These are phyloP conservation scores for Mortierella alpina DNA, from an alignment of 192 early-diverging fungal genomes.

Conservation along the genomic window DNA sequence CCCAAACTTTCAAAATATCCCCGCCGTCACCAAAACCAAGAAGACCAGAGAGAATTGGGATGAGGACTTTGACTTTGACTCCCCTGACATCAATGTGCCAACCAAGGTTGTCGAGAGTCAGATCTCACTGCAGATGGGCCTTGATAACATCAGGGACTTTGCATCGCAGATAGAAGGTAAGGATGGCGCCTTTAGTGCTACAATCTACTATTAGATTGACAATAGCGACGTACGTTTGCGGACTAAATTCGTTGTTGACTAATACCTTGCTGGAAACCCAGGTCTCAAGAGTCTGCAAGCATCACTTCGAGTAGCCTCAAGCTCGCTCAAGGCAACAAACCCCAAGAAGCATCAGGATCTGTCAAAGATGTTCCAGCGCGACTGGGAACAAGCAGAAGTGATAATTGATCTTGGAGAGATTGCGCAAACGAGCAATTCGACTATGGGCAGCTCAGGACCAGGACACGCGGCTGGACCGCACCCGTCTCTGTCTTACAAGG, in stretches of 20 bases:
- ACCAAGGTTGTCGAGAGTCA: constrained; percentile 51
- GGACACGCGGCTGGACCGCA: constrained; percentile 44
- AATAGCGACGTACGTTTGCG: too few species aligned
- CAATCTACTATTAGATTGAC: too few species aligned
- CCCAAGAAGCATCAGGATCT: constrained; percentile 53
- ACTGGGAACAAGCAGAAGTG: constrained; percentile 59
- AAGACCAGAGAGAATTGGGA: constrained; percentile 55
- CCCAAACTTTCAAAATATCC: constrained; percentile 19
- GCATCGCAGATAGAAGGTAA: constrained; percentile 52
- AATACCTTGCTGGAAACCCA: neutral
- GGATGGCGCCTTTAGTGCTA: neutral
- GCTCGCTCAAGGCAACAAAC: constrained; percentile 31
- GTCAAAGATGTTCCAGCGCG: constrained; percentile 42
- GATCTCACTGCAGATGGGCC: constrained; percentile 49
- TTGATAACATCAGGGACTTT: constrained; percentile 57
- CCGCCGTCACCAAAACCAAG: neutral
- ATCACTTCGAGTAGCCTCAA: constrained; percentile 31
- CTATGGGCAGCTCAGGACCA: constrained; percentile 5
- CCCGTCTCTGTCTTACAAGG: constrained; percentile 24
- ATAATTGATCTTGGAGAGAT: constrained; percentile 57
- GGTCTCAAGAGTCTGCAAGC: constrained; percentile 43
- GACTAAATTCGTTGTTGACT: neutral
- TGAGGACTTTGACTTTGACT: constrained; percentile 54
- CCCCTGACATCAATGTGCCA: constrained; percentile 48
- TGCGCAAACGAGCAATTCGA: constrained; percentile 39